Conservation (phyloP, 1,139 yeast genomes). For the Blastobotrys indianensis region DNA sequence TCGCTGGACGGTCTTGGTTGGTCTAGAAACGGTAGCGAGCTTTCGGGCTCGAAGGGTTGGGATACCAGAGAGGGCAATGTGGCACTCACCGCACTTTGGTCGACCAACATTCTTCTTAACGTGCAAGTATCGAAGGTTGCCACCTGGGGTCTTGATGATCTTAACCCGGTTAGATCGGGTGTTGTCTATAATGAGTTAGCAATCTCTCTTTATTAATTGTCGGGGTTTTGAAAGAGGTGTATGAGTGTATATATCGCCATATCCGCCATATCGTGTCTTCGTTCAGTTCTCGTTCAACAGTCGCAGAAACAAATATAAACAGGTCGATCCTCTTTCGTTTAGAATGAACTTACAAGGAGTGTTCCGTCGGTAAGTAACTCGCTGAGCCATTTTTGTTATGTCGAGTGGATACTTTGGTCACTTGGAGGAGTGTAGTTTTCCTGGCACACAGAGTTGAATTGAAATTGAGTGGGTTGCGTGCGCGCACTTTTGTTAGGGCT, state of each 20-base stretch:
- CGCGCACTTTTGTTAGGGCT: neutral
- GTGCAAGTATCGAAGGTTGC: slow-evolving; percentile 95
- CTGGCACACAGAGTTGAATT: neutral
- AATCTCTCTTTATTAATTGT: neutral
- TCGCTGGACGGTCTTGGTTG: slow-evolving; percentile 97
- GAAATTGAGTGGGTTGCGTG: slow-evolving; percentile 1
- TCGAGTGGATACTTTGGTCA: slow-evolving; percentile 8
- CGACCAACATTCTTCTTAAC: slow-evolving; percentile 90
- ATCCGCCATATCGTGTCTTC: neutral
- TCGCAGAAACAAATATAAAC: neutral
- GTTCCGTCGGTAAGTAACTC: slow-evolving; percentile 79
- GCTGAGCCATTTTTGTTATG: slow-evolving; percentile 54
- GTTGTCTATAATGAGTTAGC: slow-evolving; percentile 49
- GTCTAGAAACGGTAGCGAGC: slow-evolving; percentile 90
- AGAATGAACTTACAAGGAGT: slow-evolving; percentile 57
- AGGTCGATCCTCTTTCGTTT: slow-evolving; percentile 1
- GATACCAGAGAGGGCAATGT: slow-evolving; percentile 78
- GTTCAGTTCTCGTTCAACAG: neutral
- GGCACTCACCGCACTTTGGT: slow-evolving; percentile 99
- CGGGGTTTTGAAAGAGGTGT: neutral
- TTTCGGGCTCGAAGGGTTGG: slow-evolving; percentile 96
- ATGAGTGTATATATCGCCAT: too few species aligned
- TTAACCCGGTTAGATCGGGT: slow-evolving; percentile 98
- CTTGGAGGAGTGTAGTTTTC: neutral
- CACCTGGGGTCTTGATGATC: slow-evolving; percentile 99